A percentile compares a stretch with the other conserved stretches of the same genome.
These are phyloP conservation scores for Sergeia podlipaevii DNA, from an alignment of 208 protist genomes.

Conservation along the genomic window DNA sequence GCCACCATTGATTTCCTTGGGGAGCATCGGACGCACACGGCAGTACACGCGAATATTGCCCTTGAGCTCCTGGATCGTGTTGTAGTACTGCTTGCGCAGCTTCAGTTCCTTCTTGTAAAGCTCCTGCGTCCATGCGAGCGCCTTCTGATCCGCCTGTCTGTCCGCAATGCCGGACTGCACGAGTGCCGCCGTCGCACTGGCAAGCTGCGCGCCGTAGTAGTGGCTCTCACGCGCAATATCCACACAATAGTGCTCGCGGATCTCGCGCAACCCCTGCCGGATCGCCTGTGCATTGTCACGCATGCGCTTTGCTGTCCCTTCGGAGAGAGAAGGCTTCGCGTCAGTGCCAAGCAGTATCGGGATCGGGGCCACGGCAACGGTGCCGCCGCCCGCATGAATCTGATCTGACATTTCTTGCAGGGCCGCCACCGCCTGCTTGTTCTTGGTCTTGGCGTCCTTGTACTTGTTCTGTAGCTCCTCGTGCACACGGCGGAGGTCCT, in stretches of 20 bases:
- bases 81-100: conserved; percentile 92
- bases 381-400: conserved; percentile 22
- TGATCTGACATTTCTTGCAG: conserved; percentile 68
- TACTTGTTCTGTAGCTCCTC: conserved; percentile 90
- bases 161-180: conserved; percentile 66
- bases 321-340: conserved; percentile 9
- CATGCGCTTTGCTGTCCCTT: conserved; percentile 39
- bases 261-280: conserved; percentile 56
- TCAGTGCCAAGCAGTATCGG: conserved; percentile 15
- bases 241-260: conserved; percentile 56
- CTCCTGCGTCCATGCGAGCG: conserved; percentile 85
- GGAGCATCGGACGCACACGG: conserved; percentile 88
- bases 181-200: conserved; percentile 70
- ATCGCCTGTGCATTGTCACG: conserved; percentile 49
- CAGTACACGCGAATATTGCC: conserved; percentile 95
- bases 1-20: conserved; percentile 67
- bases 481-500: conserved; percentile 73
- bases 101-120: conserved; percentile 90
- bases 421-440: conserved; percentile 61
- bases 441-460: conserved; percentile 90
- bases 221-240: conserved; percentile 65
- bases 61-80: conserved; percentile 91
- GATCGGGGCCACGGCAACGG: conserved; percentile 12
- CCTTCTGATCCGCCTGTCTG: conserved; percentile 65
- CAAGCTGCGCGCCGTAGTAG: conserved; percentile 66